Percentiles rank a stretch among this genome's conserved stretches.
Conservation (phyloP, 495 filamentous ascomycete species). For the Tirmania nivea region DNA sequence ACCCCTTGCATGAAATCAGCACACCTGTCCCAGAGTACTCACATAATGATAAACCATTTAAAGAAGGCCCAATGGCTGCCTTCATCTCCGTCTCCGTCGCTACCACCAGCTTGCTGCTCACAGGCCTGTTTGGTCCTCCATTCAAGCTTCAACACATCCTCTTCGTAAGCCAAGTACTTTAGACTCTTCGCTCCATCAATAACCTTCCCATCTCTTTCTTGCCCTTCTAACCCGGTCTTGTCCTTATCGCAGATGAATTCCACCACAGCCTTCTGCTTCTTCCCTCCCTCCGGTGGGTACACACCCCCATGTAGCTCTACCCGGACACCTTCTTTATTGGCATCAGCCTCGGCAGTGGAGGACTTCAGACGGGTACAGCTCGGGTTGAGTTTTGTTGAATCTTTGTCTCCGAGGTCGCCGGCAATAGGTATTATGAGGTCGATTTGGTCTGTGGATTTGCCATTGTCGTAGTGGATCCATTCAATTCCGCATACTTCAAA, state of each 20-base stretch:
- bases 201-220: constrained; percentile 29
- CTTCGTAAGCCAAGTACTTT: constrained; percentile 47
- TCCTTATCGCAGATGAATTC: constrained; percentile 64
- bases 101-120: constrained; percentile 33
- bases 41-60: constrained; percentile 94
- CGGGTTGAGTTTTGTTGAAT: constrained; percentile 34
- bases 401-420: constrained; percentile 32
- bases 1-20: neutral
- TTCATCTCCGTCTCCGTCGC: constrained; percentile 17
- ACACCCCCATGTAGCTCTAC: constrained; percentile 48
- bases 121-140: constrained; percentile 81
- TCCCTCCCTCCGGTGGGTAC: constrained; percentile 23
- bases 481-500: constrained; percentile 58
- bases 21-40: constrained; percentile 23
- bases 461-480: constrained; percentile 27
- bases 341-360: constrained; percentile 34
- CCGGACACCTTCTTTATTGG: constrained; percentile 42
- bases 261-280: constrained; percentile 46
- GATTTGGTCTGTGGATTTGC: constrained; percentile 23
- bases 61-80: constrained; percentile 69
- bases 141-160: constrained; percentile 40
- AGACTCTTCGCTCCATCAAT: constrained; percentile 31
- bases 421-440: constrained; percentile 42
- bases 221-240: constrained; percentile 45
- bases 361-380: constrained; percentile 39